These are phyloP conservation scores for Suillus occidentalis DNA, from an alignment of 768 basidiomycete species.

Conservation along the genomic window DNA sequence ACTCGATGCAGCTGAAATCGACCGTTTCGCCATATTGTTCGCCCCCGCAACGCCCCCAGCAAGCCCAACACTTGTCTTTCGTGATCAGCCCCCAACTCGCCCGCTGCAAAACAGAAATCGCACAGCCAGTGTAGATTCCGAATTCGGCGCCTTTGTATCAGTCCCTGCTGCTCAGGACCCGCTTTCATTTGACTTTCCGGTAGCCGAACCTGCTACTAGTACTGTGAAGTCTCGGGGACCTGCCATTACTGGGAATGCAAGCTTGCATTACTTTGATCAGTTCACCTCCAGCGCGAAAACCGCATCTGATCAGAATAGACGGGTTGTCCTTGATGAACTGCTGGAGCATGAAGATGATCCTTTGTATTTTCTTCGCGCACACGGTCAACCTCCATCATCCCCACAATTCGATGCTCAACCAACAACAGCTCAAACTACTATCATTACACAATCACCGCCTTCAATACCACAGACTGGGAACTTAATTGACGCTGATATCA, in stretches of 20 bases:
- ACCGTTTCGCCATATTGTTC: constrained; percentile 46
- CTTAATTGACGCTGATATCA: constrained; percentile 12
- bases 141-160: constrained; percentile 64
- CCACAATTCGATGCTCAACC: constrained; percentile 34
- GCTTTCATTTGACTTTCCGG: constrained; percentile 24
- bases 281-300: constrained; percentile 59
- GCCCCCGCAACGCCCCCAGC: constrained; percentile 37
- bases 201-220: neutral
- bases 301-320: constrained; percentile 51
- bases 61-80: constrained; percentile 17
- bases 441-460: constrained; percentile 7
- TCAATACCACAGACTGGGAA: constrained; percentile 2
- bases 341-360: constrained; percentile 70
- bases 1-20: constrained; percentile 31
- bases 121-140: constrained; percentile 38
- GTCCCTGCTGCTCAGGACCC: constrained; percentile 56
- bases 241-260: constrained; percentile 19
- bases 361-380: constrained; percentile 51
- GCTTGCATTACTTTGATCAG: constrained; percentile 56
- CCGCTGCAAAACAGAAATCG: constrained; percentile 13
- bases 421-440: constrained; percentile 13
- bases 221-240: neutral
- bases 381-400: constrained; percentile 18
- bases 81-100: neutral
- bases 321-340: constrained; percentile 61